Percentiles rank a stretch among this genome's conserved stretches.
These are phyloP conservation scores for Yamadazyma sp. DNA, from an alignment of 1,139 yeast species.

Conservation along the genomic window DNA sequence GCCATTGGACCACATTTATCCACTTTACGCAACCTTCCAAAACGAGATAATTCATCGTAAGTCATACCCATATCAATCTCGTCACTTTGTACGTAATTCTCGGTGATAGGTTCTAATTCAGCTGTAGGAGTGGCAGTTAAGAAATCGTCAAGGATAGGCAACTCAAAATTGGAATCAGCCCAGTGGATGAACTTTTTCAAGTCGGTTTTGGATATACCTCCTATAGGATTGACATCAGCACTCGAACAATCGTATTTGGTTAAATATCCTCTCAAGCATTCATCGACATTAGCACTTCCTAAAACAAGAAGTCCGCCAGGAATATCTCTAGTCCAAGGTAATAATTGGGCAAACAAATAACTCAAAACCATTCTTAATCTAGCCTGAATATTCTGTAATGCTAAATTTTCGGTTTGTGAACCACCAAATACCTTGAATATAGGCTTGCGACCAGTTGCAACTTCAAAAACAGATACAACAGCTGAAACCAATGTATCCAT, in stretches of 20 bases:
- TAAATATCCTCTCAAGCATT: constrained; percentile 88
- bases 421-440: constrained; percentile 93
- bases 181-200: constrained; percentile 80
- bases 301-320: constrained; percentile 83
- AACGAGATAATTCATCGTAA: constrained; percentile 85
- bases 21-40: constrained; percentile 90
- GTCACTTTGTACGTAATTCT: constrained; percentile 89
- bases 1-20: constrained; percentile 96
- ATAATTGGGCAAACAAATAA: constrained; percentile 86
- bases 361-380: constrained; percentile 92
- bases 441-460: constrained; percentile 88
- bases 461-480: constrained; percentile 73
- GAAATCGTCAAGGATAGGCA: constrained; percentile 78
- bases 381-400: constrained; percentile 94
- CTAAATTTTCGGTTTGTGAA: constrained; percentile 82
- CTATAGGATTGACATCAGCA: constrained; percentile 96
- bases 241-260: constrained; percentile 97
- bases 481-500: constrained; percentile 84
- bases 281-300: constrained; percentile 98
- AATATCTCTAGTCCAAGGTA: constrained; percentile 87
- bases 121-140: constrained; percentile 95
- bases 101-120: constrained; percentile 93
- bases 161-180: constrained; percentile 64
- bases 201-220: constrained; percentile 94
- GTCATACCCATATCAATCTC: constrained; percentile 99